These are phyloP conservation scores for Nigrograna mackinnonii DNA, from an alignment of 2,329 filamentous ascomycete genomes.

Conservation along the genomic window DNA sequence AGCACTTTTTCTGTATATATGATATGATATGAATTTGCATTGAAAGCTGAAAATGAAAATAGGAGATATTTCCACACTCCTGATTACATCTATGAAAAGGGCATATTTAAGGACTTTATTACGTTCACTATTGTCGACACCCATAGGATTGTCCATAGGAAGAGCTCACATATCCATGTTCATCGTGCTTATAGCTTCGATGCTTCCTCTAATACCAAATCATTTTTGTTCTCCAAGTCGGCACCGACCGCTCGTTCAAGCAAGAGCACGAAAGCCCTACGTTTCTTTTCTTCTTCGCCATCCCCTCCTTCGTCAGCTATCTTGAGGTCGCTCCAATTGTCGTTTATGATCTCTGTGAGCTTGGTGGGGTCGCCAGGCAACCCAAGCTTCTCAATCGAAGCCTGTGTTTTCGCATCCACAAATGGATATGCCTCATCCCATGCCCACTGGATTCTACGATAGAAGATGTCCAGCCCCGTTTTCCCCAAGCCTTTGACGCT, in stretches of 20 bases:
- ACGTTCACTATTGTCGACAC: too few species aligned
- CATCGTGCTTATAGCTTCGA: too few species aligned
- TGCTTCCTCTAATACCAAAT: background rate
- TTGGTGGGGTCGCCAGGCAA: background rate
- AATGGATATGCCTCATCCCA: conserved; percentile 45
- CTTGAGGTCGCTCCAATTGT: background rate
- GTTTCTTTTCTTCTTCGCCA: conserved; percentile 38
- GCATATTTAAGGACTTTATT: too few species aligned
- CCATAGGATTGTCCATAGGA: too few species aligned
- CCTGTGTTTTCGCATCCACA: conserved; percentile 39
- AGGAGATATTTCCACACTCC: too few species aligned
- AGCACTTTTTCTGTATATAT: too few species aligned
- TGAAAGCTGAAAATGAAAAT: too few species aligned
- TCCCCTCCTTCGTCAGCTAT: conserved; percentile 9
- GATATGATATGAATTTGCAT: too few species aligned
- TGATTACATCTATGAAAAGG: too few species aligned
- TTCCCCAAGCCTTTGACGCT: conserved; percentile 47
- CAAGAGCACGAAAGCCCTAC: conserved; percentile 44
- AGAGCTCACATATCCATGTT: too few species aligned
- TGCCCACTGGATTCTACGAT: conserved; percentile 44
- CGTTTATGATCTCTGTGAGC: background rate
- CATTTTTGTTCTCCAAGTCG: conserved; percentile 43
- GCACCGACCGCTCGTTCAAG: conserved; percentile 43
- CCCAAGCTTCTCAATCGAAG: background rate
- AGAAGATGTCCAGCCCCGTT: conserved; percentile 48